Evolutionary conservation across 257 asterid species (phyloP), one percentile per base, ranked within the genome.

Genomic region (Coffea eugenioides): DNA sequence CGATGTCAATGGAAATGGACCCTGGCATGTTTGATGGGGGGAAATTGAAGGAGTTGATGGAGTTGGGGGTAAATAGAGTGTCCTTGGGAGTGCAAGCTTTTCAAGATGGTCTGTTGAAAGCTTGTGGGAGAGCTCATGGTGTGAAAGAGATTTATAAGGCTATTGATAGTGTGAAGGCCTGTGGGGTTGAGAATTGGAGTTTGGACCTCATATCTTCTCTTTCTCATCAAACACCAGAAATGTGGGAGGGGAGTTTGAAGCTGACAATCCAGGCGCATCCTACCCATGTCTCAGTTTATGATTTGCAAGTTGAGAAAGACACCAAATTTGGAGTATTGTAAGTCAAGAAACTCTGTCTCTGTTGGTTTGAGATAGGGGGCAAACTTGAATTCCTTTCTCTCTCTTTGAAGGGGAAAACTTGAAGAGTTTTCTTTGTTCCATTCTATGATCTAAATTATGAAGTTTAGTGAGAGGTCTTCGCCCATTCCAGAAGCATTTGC

Each of bases 1-100:
- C 93, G 87, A 90, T 95, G 80, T 95, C 99, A 15, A 93, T 95
- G 87, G 99, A 95, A 84, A 95, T 93, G 98, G 99, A 95, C 80
- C 99, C 99, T 3, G 99, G 99, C 72, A 95, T 98, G 34, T 95
- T 93, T 77, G 94, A 86, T 78, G 88, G 62, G 25, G 87, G 0
- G 69, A 87, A 84, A 27, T 76, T 95, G 94, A 87, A 80, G 83
- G 94, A 83, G 74, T 71, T 93, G 83, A 79, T 86, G 90, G 81
- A 52, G 54, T 76, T 92, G 88, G 99, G 99, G 0, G 93, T 95
- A 81, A 95, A 93, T 36, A 89, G 99, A 83, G 98, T 95, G 81
- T 95, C 99, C 21, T 46, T 95, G 82, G 99, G 98, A 39, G 99
- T 93, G 74, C 99, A 95, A 83, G 93, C 95, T 31, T 95, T 93